Conservation (phyloP, 768 basidiomycete genomes). For the Butyriboletus loyo region DNA sequence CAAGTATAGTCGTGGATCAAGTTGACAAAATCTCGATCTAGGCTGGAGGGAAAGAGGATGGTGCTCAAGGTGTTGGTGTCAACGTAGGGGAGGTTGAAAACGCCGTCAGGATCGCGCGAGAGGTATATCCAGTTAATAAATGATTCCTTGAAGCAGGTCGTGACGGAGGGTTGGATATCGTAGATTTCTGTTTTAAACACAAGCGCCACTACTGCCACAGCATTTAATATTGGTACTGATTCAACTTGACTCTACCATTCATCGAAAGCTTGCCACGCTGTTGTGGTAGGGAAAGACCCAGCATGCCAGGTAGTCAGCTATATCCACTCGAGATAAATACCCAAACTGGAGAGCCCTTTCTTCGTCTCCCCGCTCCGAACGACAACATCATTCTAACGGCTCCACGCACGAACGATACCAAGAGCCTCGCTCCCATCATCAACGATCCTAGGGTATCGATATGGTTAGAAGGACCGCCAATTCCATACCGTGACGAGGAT, state of each 20-base stretch:
- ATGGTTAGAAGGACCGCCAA: constrained; percentile 47
- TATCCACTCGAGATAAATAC: constrained; percentile 42
- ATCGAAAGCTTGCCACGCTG: not conserved
- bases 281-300: not conserved
- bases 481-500: constrained; percentile 48
- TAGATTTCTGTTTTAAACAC: not conserved
- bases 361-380: constrained; percentile 49
- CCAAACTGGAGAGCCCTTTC: constrained; percentile 49
- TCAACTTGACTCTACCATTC: constrained; percentile 1
- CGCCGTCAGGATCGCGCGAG: constrained; percentile 58
- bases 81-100: constrained; percentile 61
- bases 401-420: constrained; percentile 46
- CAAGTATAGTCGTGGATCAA: not conserved
- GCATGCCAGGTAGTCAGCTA: constrained; percentile 24
- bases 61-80: constrained; percentile 83
- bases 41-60: constrained; percentile 96
- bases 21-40: constrained; percentile 29
- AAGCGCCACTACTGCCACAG: not conserved
- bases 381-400: constrained; percentile 59
- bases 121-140: constrained; percentile 31
- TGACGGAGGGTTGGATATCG: not conserved
- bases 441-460: constrained; percentile 49
- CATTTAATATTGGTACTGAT: not conserved
- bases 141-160: constrained; percentile 3
- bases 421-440: constrained; percentile 36